phyloP scores from a whole-genome alignment of 352 stramenopile genomes.

The Phytophthora melonis region DNA sequence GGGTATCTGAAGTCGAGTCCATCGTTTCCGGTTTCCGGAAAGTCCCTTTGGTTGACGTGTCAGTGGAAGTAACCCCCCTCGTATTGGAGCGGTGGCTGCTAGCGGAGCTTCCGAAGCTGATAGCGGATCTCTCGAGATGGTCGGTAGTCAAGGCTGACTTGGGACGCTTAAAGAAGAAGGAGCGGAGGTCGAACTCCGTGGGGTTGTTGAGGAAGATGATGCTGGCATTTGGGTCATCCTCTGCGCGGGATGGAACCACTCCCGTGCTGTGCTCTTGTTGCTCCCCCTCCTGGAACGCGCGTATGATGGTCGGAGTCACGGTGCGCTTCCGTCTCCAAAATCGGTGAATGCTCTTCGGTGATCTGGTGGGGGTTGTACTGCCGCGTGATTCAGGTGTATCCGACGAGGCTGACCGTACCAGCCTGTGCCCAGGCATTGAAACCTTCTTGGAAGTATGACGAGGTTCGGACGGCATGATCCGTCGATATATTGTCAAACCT shows the following conservation, averaged over 20 bases:
- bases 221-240: constrained; percentile 28
- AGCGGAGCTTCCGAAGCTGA: constrained; percentile 28
- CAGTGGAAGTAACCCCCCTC: constrained; percentile 1
- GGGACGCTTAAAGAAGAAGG: constrained; percentile 28
- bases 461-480: constrained; percentile 22
- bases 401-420: constrained; percentile 9
- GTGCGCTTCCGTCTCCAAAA: constrained; percentile 31
- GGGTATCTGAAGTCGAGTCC: neutral
- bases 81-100: constrained; percentile 23
- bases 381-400: constrained; percentile 6
- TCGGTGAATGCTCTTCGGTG: constrained; percentile 9
- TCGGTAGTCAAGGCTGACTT: constrained; percentile 9
- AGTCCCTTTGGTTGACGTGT: constrained; percentile 10
- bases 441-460: constrained; percentile 11
- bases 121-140: constrained; percentile 26
- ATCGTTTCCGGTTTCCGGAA: neutral
- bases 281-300: constrained; percentile 10
- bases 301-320: constrained; percentile 24
- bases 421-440: neutral
- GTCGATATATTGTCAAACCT: neutral
- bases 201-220: constrained; percentile 42
- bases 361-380: neutral
- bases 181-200: constrained; percentile 35
- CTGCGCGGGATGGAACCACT: neutral
- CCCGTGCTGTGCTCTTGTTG: constrained; percentile 5